These are phyloP conservation scores for Eucalyptus globulus DNA, from an alignment of 345 rosid species.

Conservation along the genomic window DNA sequence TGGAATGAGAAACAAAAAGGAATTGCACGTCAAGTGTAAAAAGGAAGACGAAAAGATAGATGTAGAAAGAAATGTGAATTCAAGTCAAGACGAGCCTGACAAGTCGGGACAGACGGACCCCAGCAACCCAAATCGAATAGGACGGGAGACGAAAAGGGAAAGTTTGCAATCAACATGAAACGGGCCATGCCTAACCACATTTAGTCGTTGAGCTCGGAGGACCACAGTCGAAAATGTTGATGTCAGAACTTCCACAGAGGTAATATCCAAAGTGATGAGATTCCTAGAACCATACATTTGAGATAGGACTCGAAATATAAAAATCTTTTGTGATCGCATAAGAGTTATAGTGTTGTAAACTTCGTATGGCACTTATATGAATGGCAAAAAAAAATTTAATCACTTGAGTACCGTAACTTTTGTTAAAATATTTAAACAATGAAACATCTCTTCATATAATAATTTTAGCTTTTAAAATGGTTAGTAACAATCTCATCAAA, in stretches of 20 bases:
- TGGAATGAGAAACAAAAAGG: neutral
- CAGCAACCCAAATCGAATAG: neutral
- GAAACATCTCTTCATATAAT: accelerated
- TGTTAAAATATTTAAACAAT: too few species aligned
- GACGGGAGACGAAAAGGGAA: neutral
- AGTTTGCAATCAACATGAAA: neutral
- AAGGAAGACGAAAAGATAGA: neutral
- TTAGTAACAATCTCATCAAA: too few species aligned
- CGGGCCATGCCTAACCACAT: neutral
- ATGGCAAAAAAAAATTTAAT: too few species aligned
- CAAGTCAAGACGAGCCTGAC: neutral
- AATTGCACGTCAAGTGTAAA: neutral
- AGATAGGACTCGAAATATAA: neutral
- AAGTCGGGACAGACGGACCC: neutral
- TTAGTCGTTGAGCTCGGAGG: neutral
- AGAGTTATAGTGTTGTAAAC: accelerated
- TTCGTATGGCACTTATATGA: neutral
- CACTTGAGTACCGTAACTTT: too few species aligned
- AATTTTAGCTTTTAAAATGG: accelerated
- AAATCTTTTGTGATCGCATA: neutral
- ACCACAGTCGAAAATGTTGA: neutral
- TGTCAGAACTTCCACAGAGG: neutral
- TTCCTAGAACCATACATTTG: neutral
- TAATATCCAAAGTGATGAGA: neutral
- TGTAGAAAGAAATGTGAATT: neutral